Conservation (phyloP, 2,329 filamentous ascomycete genomes). For the Metarhizium sp. region DNA sequence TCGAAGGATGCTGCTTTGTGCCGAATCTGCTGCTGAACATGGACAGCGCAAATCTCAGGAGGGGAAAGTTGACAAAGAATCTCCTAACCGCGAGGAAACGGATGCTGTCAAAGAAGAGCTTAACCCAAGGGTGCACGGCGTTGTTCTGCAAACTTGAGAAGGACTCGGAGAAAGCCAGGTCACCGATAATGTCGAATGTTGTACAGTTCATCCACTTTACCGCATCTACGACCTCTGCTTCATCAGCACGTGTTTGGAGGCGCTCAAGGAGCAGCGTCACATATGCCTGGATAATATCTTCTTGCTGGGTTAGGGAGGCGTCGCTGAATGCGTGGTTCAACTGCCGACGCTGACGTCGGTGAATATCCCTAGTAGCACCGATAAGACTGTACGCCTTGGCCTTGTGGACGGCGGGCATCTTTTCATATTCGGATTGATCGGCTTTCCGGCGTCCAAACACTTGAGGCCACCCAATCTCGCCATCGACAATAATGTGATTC, state of each 20-base stretch:
- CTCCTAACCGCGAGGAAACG: slow-evolving; percentile 4
- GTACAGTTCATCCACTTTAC: slow-evolving; percentile 26
- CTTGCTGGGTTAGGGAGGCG: slow-evolving; percentile 20
- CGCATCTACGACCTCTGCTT: slow-evolving; percentile 13
- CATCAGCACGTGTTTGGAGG: slow-evolving; percentile 9
- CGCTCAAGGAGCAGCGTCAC: slow-evolving; percentile 15
- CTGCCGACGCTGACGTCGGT: slow-evolving; percentile 14
- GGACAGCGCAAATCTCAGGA: neutral
- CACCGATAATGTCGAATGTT: slow-evolving; percentile 31
- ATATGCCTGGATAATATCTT: slow-evolving; percentile 17
- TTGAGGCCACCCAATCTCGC: slow-evolving; percentile 22
- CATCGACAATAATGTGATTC: slow-evolving; percentile 26
- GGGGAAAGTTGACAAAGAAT: slow-evolving; percentile 8
- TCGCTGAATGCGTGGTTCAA: slow-evolving; percentile 22
- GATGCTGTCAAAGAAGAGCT: slow-evolving; percentile 11
- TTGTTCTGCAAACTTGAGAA: slow-evolving; percentile 25
- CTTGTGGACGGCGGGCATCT: slow-evolving; percentile 2
- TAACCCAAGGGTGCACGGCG: slow-evolving; percentile 18
- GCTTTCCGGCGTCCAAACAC: slow-evolving; percentile 17
- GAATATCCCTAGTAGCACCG: slow-evolving; percentile 7
- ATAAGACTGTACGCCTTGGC: slow-evolving; percentile 10
- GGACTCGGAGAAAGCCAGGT: slow-evolving; percentile 33
- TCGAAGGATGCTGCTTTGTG: slow-evolving; percentile 4
- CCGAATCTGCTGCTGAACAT: neutral
- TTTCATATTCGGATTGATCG: slow-evolving; percentile 10